Evolutionary conservation across 257 asterid species (phyloP).

Genomic region (Salvia hispanica): DNA sequence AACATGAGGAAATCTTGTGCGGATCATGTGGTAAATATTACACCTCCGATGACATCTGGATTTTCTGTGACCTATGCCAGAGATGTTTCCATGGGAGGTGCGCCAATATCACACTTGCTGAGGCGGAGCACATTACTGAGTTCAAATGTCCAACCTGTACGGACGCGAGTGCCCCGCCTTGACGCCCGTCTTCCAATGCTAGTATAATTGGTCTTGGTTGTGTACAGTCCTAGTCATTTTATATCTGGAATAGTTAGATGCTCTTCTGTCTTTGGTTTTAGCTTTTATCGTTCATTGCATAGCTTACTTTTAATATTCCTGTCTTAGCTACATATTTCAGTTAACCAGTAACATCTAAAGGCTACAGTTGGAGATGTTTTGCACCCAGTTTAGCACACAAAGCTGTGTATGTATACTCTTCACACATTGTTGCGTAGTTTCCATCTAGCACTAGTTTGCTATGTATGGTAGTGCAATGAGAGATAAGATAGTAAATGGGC

Average conservation of each 20-base stretch:
- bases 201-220: conserved; percentile 10
- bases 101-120: conserved; percentile 79
- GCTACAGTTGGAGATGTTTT: too few relatives aligned
- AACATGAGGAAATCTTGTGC: conserved; percentile 65
- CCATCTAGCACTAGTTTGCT: too few relatives aligned
- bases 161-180: conserved; percentile 64
- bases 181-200: conserved; percentile 8
- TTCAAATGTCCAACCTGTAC: conserved; percentile 85
- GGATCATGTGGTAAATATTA: conserved; percentile 76
- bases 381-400: too few relatives aligned
- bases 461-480: too few relatives aligned
- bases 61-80: conserved; percentile 73
- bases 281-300: conserved; percentile 31
- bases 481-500: too few relatives aligned
- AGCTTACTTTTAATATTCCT: neutral
- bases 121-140: conserved; percentile 80
- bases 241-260: conserved; percentile 7
- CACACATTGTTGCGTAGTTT: too few relatives aligned
- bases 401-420: too few relatives aligned
- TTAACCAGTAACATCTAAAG: too few relatives aligned
- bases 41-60: conserved; percentile 70
- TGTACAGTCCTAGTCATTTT: conserved; percentile 16
- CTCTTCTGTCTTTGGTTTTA: too few relatives aligned
- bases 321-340: neutral
- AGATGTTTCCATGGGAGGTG: conserved; percentile 90